Evolutionary conservation across 306 rosid species (phyloP), one percentile per base, ranked within the genome.

Genomic region (Dalbergia cultrata): DNA sequence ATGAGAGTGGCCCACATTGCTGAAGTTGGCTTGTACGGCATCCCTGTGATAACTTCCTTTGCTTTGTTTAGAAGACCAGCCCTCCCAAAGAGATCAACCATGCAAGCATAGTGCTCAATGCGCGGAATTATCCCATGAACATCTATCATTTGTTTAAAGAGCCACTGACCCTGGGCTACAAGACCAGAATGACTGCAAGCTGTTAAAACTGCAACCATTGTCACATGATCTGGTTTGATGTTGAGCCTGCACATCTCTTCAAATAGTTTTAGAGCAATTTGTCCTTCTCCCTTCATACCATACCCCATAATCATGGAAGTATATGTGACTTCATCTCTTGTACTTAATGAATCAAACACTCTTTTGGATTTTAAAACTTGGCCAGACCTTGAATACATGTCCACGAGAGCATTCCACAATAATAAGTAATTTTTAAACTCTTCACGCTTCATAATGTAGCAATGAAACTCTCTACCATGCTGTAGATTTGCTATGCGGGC

Each of bases 151-250:
- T 80, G 85, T 66, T 83, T 85, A 73, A 93, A 95, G 22, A 86
- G 80, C 18, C 41, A 39, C 65, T 89, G 81, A 41, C 96, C 99
- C 45, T 86, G 85, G 22, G 56, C 65, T 58, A 95, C 76, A 65
- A 95, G 97, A 37, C 98, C 87, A 1, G 98, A 93, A 81, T 95
- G 99, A 79, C 96, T 95, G 67, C 99, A 93, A 52, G 98, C 97
- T 2, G 97, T 79, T 64, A 95, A 81, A 72, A 93, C 86, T 7
- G 93, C 94, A 56, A 95, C 88, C 97, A 93, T 88, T 26, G 98
- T 88, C 72, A 95, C 83, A 45, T 89, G 90, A 82, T 95, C 98
- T 1, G 97, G 99, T 82, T 88, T 83, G 78, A 93, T 90, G 39
- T 85, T 44, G 11, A 76, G 57, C 57, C 68, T 67, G 62, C 70